Percentiles rank a stretch among this genome's conserved stretches.
These are phyloP conservation scores for Diplodia corticola DNA, from an alignment of 2,329 filamentous ascomycete species.

Conservation along the genomic window DNA sequence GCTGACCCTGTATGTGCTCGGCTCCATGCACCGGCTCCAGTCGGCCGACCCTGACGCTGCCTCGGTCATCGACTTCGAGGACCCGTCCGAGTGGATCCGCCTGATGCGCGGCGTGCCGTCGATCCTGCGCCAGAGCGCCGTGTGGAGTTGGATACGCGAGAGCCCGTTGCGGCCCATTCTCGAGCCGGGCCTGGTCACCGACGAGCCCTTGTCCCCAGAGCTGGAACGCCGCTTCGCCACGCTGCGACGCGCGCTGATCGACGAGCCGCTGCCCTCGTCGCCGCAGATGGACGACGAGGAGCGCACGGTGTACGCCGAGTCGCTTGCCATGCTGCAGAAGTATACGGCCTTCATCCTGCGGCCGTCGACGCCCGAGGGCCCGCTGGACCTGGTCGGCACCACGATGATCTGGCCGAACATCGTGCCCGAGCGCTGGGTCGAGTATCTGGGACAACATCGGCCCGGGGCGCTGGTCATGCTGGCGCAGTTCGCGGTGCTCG, in stretches of 20 bases:
- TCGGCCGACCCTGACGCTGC: background rate
- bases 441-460: conserved; percentile 1
- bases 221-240: conserved; percentile 7
- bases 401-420: conserved; percentile 21
- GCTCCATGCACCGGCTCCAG: conserved; percentile 17
- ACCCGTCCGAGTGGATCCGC: conserved; percentile 15
- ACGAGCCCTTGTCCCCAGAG: background rate
- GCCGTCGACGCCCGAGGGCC: conserved; percentile 10
- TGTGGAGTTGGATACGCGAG: conserved; percentile 18
- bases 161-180: conserved; percentile 14
- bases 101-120: conserved; percentile 19
- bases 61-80: conserved; percentile 12
- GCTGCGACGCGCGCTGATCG: conserved; percentile 7
- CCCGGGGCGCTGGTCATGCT: conserved; percentile 15
- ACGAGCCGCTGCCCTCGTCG: background rate
- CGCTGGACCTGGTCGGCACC: conserved; percentile 13
- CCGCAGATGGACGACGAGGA: conserved; percentile 7
- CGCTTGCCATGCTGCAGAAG: conserved; percentile 9
- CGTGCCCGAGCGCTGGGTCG: conserved; percentile 18
- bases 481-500: conserved; percentile 12
- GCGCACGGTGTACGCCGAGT: background rate
- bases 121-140: conserved; percentile 11
- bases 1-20: conserved; percentile 12
- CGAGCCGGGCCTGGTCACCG: background rate
- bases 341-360: conserved; percentile 16